Evolutionary conservation across 73 alveolate species (phyloP), one percentile per base, ranked within the genome.

Genomic region (Breviolum minutum): DNA sequence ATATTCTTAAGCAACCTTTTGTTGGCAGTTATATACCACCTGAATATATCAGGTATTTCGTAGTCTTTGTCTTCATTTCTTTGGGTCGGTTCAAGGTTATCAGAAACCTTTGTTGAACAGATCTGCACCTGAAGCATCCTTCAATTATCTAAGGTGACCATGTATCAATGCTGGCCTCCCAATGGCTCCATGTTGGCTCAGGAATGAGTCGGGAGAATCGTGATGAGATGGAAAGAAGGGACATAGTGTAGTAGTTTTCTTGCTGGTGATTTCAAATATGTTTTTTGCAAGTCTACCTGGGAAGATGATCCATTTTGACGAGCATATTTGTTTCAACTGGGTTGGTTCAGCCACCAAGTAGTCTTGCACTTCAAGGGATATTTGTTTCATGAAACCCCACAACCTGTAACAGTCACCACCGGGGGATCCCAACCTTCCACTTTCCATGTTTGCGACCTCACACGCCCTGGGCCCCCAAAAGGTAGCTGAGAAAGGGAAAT

Each of bases 131-230:
- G 74, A 66, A 11, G 74, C 11, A 17, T 73, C 16, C n/a, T n/a
- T n/a, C n/a, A 68, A 68, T 20, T n/a, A 24, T 13, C 26, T 8
- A 13, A 70, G 96, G 96, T 90, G 76, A 90, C 96, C 62, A 90
- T 90, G 96, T 90, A 90, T 87, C 96, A 90, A 30, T 90, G 96
- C 32, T 90, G 96, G 96, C 96, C 96, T 74, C 96, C 96, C 32
- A 90, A 90, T 29, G 96, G 96, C 77, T 71, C 74, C 96, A 24
- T 90, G 87, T 61, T 90, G 74, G 96, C 96, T 62, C 96, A 90
- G 96, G 96, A 86, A 48, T 10, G 32, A 4, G 61, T 80, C 80
- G 40, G 81, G 26, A 0, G 81, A 71, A n/a, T 30, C 10, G n/a
- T n/a, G 32, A 20, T 71, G 19, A n/a, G 40, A 20, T 73, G 16